Evolutionary conservation across 768 basidiomycete species (phyloP).

Genomic region (Xerocomus potaroensis): DNA sequence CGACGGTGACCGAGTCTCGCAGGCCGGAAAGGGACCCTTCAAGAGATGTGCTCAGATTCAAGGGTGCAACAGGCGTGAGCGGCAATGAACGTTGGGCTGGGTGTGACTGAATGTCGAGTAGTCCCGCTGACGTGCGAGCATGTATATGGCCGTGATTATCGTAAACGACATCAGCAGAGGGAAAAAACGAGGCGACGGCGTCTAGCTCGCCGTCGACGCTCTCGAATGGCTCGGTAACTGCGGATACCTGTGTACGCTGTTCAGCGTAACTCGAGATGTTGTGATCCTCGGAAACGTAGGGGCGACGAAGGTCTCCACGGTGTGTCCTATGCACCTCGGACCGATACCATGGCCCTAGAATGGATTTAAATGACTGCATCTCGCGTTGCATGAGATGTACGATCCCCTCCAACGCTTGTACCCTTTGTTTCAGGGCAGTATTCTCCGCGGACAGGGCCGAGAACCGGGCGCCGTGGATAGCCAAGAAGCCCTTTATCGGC

Average conservation of each 20-base stretch:
- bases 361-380: constrained; percentile 48
- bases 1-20: constrained; percentile 53
- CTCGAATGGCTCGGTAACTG: constrained; percentile 17
- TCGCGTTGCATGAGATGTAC: constrained; percentile 53
- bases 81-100: constrained; percentile 26
- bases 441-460: constrained; percentile 60
- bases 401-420: constrained; percentile 55
- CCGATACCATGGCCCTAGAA: constrained; percentile 63
- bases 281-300: constrained; percentile 9
- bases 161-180: constrained; percentile 25
- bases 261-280: constrained; percentile 12
- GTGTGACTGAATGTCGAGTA: constrained; percentile 21
- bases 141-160: constrained; percentile 17
- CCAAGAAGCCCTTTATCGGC: constrained; percentile 56
- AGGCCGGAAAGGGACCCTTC: constrained; percentile 58
- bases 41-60: constrained; percentile 58
- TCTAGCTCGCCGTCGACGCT: constrained; percentile 22
- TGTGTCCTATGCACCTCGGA: constrained; percentile 29
- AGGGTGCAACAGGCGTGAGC: constrained; percentile 47
- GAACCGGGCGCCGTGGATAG: constrained; percentile 37
- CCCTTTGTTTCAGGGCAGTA: constrained; percentile 50
- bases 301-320: constrained; percentile 10
- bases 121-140: constrained; percentile 13
- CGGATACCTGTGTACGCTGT: constrained; percentile 10
- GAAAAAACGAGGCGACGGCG: constrained; percentile 21